phyloP scores from a whole-genome alignment of 129 eudicot species.

The Artemisia annua region DNA sequence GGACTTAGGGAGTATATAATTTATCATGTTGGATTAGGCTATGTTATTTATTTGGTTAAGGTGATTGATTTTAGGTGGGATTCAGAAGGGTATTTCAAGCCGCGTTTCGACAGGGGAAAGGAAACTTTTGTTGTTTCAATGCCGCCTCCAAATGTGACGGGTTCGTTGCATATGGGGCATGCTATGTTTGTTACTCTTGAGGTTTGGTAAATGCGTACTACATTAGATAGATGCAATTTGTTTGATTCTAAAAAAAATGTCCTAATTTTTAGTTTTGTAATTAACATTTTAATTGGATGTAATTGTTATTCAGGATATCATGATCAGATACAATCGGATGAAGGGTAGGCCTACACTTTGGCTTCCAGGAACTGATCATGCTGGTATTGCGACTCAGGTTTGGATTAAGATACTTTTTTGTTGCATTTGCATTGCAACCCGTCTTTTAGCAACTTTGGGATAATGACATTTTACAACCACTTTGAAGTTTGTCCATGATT shows the following conservation, averaged over 20 bases:
- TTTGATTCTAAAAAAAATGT: too few relatives aligned
- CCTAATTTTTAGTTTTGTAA: too few relatives aligned
- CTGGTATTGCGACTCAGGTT: slow-evolving; percentile 99
- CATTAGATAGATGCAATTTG: not conserved
- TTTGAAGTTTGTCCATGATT: slow-evolving; percentile 3
- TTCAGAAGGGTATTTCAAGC: slow-evolving; percentile 96
- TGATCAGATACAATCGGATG: slow-evolving; percentile 97
- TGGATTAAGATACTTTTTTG: not conserved
- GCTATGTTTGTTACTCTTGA: slow-evolving; percentile 99
- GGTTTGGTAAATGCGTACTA: slow-evolving; percentile 47
- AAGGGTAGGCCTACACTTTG: slow-evolving; percentile 94
- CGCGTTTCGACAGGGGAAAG: slow-evolving; percentile 65
- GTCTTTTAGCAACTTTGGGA: not conserved
- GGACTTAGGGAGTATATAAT: not conserved
- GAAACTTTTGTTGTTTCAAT: slow-evolving; percentile 85
- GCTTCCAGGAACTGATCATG: slow-evolving; percentile 99
- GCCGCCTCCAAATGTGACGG: slow-evolving; percentile 99
- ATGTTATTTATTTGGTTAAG: slow-evolving; percentile 6
- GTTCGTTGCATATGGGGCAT: slow-evolving; percentile 99
- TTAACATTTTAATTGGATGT: not conserved
- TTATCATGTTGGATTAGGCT: not conserved
- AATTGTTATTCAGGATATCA: slow-evolving; percentile 65
- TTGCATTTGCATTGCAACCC: not conserved
- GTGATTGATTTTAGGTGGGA: slow-evolving; percentile 79
- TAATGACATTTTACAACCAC: not conserved